Evolutionary conservation across 164 flowering plant genomes (phyloP).

Genomic region (Umbellularia californica): DNA sequence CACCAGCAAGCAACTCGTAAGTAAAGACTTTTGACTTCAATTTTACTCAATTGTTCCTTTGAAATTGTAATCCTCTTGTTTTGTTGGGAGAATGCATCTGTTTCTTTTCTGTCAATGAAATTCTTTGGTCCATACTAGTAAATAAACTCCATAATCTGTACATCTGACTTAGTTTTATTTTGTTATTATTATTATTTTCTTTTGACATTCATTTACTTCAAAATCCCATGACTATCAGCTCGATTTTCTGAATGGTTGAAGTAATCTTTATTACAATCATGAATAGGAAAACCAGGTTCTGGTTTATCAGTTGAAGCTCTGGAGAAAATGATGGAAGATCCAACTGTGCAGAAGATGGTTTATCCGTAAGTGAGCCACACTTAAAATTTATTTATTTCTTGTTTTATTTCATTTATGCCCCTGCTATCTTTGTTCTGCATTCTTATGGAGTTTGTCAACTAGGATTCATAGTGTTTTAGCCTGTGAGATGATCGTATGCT

Average conservation of each 20-base stretch:
- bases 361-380: conserved; percentile 60
- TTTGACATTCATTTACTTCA: background rate
- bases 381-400: background rate
- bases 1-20: conserved; percentile 28
- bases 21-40: background rate
- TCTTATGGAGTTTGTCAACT: too few species aligned
- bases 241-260: background rate
- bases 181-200: background rate
- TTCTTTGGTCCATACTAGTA: background rate
- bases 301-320: conserved; percentile 74
- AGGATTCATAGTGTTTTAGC: too few species aligned
- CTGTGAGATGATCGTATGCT: background rate
- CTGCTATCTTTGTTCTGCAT: background rate
- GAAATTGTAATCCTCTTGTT: background rate
- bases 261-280: conserved; percentile 2
- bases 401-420: background rate
- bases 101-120: background rate
- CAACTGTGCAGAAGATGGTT: conserved; percentile 90
- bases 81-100: background rate
- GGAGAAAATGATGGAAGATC: conserved; percentile 99
- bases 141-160: background rate
- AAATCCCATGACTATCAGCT: background rate
- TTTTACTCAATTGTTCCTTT: background rate
- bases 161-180: background rate
- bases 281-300: conserved; percentile 44